These are phyloP conservation scores for Thermothelomyces thermophilus DNA, from an alignment of 2,329 filamentous ascomycete species.

Conservation along the genomic window DNA sequence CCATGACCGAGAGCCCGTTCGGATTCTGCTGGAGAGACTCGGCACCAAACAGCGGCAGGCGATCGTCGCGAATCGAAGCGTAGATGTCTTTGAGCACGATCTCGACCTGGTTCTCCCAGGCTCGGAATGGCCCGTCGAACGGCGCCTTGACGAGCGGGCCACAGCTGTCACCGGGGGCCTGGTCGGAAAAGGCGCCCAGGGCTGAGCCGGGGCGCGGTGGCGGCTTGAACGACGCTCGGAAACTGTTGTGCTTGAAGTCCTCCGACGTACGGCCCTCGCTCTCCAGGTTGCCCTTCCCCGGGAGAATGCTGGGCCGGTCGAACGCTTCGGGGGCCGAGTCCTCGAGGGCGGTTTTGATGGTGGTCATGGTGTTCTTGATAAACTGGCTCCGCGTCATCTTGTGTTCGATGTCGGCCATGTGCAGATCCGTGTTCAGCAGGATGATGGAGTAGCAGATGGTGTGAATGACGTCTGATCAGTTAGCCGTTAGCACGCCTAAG, in stretches of 20 bases:
- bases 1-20: slow-evolving; percentile 65
- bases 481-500: neutral
- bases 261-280: slow-evolving; percentile 28
- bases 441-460: slow-evolving; percentile 96
- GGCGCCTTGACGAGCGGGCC: slow-evolving; percentile 72
- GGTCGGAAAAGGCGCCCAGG: slow-evolving; percentile 33
- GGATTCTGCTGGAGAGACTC: slow-evolving; percentile 44
- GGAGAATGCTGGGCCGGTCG: slow-evolving; percentile 51
- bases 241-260: slow-evolving; percentile 37
- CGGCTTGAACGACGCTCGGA: slow-evolving; percentile 45
- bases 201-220: slow-evolving; percentile 41
- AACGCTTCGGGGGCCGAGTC: slow-evolving; percentile 66
- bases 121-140: slow-evolving; percentile 66
- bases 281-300: slow-evolving; percentile 34
- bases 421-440: slow-evolving; percentile 90
- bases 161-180: slow-evolving; percentile 44
- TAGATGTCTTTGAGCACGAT: slow-evolving; percentile 89
- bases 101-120: slow-evolving; percentile 87
- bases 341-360: slow-evolving; percentile 67
- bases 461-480: slow-evolving; percentile 72
- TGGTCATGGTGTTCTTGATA: slow-evolving; percentile 91
- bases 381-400: slow-evolving; percentile 97
- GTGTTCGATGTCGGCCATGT: slow-evolving; percentile 87
- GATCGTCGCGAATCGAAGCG: slow-evolving; percentile 76
- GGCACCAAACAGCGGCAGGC: slow-evolving; percentile 78